Base-by-base conservation (phyloP, 2,329 filamentous ascomycete genomes). In the Fusarium xyrophilum region DNA sequence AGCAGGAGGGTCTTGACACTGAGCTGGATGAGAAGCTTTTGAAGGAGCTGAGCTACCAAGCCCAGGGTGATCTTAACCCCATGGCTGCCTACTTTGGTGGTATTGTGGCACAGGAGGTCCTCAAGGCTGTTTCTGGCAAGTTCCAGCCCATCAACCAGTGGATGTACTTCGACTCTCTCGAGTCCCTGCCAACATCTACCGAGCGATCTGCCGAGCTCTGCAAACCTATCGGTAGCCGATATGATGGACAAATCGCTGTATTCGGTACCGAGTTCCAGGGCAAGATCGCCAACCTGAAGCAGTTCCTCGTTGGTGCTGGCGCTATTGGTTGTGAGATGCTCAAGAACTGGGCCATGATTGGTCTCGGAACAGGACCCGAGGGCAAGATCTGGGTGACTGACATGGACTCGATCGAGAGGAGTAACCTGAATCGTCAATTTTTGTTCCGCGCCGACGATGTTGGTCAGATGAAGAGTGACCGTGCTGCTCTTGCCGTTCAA, bases 301-400 rank as follows among this genome's bases (percentile, higher is more conserved):
- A 98, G 74, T 99, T 99, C 83, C 85, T 99, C 57, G 96, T 99
- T 60, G 96, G 96, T 72, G 93, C 96, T 47, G 96, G 96, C 74
- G 96, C 96, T 68, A 99, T 99, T 78, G 96, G 96, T 46, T 99
- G 96, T 76, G 96, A 99, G 78, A 99, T 98, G 91, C 83, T 99
- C 72, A 99, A 99, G 88, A 98, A 98, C 80, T 99, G 96, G 94
- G 95, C 96, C 36, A 96, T 99, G 94, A 97, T 98, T 78, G 96
- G 96, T 71, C 84, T 99, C 32, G 95, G 91, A 44, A 92, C 92
- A 46, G 96, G 96, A 7, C 92, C 93, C 6, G 87, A 93, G 50
- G 96, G 96, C 74, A 91, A 91, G 79, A 96, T 99, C 75, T 93
- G 84, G 61, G 92, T 99, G 51, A 98, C 96, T 17, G 96, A 99